phyloP scores from a whole-genome alignment of 1,284 basidiomycete species.

The Caloboletus firmus region DNA sequence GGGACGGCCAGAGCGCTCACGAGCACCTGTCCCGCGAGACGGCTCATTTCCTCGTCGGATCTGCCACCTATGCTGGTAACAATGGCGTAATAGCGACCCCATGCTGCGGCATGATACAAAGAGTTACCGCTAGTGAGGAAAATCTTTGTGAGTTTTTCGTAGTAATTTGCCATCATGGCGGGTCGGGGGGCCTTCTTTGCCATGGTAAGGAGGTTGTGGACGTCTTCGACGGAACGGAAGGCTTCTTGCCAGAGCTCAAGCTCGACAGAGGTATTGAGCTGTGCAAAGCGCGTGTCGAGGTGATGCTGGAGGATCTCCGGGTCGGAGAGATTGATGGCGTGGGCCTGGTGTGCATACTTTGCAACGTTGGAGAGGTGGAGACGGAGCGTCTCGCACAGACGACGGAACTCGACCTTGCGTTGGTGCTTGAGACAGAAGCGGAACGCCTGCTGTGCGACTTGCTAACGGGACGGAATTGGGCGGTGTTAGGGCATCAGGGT shows the following conservation, averaged over 20 bases:
- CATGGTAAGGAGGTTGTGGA: constrained; percentile 93
- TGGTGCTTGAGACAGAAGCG: constrained; percentile 93
- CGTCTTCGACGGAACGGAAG: constrained; percentile 97
- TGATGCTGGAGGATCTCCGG: constrained; percentile 96
- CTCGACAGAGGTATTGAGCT: constrained; percentile 97
- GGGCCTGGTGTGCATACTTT: constrained; percentile 93
- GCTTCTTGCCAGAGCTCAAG: constrained; percentile 99
- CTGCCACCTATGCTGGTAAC: constrained; percentile 67
- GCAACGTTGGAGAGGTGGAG: constrained; percentile 94
- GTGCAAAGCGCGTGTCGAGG: constrained; percentile 96
- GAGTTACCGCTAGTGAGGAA: constrained; percentile 94
- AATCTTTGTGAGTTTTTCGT: constrained; percentile 96
- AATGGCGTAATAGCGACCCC: constrained; percentile 82
- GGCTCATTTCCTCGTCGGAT: constrained; percentile 76
- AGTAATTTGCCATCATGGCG: constrained; percentile 99
- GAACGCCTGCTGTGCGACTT: constrained; percentile 97
- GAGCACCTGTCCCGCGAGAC: constrained; percentile 90
- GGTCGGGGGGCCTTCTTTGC: constrained; percentile 90
- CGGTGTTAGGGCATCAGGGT: neutral
- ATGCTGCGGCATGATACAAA: constrained; percentile 96
- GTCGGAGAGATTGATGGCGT: constrained; percentile 98
- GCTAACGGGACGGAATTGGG: constrained; percentile 45
- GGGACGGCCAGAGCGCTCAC: constrained; percentile 94
- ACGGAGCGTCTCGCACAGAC: constrained; percentile 94
- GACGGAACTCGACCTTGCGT: constrained; percentile 97